Conservation (phyloP, 345 rosid species). For the Lenwebbia sp. region DNA sequence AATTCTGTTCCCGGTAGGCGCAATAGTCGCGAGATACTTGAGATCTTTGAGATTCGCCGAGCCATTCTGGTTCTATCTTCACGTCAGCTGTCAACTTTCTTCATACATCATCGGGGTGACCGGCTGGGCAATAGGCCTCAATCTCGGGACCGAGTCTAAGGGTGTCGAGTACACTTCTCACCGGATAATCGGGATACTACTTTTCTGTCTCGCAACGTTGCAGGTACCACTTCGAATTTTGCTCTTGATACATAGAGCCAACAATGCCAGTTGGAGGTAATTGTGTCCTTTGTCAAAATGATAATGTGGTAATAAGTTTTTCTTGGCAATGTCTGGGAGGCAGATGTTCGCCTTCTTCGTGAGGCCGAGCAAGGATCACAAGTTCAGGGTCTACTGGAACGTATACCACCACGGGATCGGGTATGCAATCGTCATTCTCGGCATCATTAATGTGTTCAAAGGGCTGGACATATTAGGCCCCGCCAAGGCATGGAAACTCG, state of each 20-base stretch:
- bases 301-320: neutral
- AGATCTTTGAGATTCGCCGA: slow-evolving; percentile 59
- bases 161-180: slow-evolving; percentile 32
- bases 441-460: slow-evolving; percentile 62
- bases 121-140: slow-evolving; percentile 86
- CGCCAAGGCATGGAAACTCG: slow-evolving; percentile 34
- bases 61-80: slow-evolving; percentile 87
- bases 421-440: slow-evolving; percentile 42
- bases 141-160: slow-evolving; percentile 58
- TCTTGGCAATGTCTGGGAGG: neutral
- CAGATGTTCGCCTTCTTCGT: slow-evolving; percentile 46
- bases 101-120: slow-evolving; percentile 73
- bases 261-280: neutral
- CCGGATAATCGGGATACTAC: slow-evolving; percentile 60
- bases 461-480: slow-evolving; percentile 60
- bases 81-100: slow-evolving; percentile 55
- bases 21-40: slow-evolving; percentile 57
- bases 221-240: slow-evolving; percentile 30
- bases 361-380: slow-evolving; percentile 82
- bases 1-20: slow-evolving; percentile 59
- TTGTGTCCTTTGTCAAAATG: neutral
- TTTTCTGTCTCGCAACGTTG: slow-evolving; percentile 55
- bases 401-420: slow-evolving; percentile 74
- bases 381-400: slow-evolving; percentile 62
- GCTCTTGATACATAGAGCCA: neutral